Base-by-base conservation (phyloP, 345 rosid species). In the Brassica cretica region DNA sequence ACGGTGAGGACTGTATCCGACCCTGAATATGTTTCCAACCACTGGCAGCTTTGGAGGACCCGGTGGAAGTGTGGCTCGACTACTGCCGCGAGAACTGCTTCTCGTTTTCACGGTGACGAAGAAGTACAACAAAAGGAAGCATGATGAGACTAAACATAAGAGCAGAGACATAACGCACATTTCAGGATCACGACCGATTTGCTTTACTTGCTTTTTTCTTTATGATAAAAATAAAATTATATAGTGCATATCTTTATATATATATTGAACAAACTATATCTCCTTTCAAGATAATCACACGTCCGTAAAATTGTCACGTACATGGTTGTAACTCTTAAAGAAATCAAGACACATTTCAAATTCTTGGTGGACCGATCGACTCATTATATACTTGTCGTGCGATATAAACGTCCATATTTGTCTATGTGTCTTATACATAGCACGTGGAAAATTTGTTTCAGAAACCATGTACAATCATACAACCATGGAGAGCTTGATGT, bases 1-100 rank as follows among this genome's bases (percentile, higher is more conserved):
- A 65, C 18, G 71, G 65, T 84, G 87, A 65, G 88, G 78, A 41
- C 25, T 68, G 33, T 11, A 0, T 9, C 89, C 87, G 11, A 86
- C 72, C 21, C 70, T 67, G 21, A 86, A 77, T 74, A 88, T 82
- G 87, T 84, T 86, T 27, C 89, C 88, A 3, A 84, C 63, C 29
- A 83, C 16, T 3, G 84, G 88, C 7, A 83, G 71, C 1, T 71
- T 33, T 1, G 5, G 16, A 21, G 87, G 86, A 16, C 89, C 79
- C 7, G 79, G 82, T 5, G 82, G 82, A 53, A 74, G 66, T 56
- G 64, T 11, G 33, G 14, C 32, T 33, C 7, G 25, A 55, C 29
- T 9, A 3, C 18, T 55, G 49, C 64, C 18, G 18, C 6, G 29
- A 56, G 51, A 30, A 4, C 14, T 70, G 64, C 64, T 56, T 16